Evolutionary conservation across 352 stramenopile genomes (phyloP).

Genomic region (Pythium monospermum): DNA sequence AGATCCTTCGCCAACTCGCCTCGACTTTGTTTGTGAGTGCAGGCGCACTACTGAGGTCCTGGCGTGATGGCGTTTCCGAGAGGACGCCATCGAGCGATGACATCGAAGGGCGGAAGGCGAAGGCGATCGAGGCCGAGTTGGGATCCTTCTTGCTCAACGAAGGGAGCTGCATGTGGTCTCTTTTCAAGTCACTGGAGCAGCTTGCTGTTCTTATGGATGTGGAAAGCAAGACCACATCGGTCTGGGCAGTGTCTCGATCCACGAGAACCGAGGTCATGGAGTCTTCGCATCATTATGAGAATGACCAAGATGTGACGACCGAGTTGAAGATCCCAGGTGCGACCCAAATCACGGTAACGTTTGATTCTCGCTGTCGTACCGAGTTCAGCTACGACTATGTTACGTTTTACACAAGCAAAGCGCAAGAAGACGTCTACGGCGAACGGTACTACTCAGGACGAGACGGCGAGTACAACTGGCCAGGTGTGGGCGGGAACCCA

Average conservation of each 20-base stretch:
- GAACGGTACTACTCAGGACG: conserved; percentile 69
- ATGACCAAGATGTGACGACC: conserved; percentile 65
- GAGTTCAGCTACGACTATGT: conserved; percentile 89
- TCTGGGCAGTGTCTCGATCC: conserved; percentile 42
- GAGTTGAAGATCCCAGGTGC: conserved; percentile 76
- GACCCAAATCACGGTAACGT: conserved; percentile 67
- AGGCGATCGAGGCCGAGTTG: conserved; percentile 1
- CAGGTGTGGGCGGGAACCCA: conserved; percentile 52
- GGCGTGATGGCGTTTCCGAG: no score
- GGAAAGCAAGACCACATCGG: conserved; percentile 17
- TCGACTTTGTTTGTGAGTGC: not conserved
- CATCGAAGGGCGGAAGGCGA: not conserved
- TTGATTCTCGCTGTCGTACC: conserved; percentile 72
- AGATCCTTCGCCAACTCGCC: conserved; percentile 9
- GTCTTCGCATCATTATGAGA: conserved; percentile 77
- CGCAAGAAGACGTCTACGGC: conserved; percentile 54
- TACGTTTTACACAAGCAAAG: conserved; percentile 77
- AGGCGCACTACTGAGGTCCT: conserved; percentile 1
- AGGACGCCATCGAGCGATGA: not conserved
- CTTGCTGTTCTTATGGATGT: conserved; percentile 31
- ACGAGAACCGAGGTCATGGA: conserved; percentile 61
- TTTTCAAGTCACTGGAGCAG: conserved; percentile 33
- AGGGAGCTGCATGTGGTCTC: conserved; percentile 21
- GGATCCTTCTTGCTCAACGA: conserved; percentile 14
- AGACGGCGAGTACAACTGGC: conserved; percentile 77